These are phyloP conservation scores for Morella rubra DNA, from an alignment of 306 rosid genomes.

Conservation along the genomic window DNA sequence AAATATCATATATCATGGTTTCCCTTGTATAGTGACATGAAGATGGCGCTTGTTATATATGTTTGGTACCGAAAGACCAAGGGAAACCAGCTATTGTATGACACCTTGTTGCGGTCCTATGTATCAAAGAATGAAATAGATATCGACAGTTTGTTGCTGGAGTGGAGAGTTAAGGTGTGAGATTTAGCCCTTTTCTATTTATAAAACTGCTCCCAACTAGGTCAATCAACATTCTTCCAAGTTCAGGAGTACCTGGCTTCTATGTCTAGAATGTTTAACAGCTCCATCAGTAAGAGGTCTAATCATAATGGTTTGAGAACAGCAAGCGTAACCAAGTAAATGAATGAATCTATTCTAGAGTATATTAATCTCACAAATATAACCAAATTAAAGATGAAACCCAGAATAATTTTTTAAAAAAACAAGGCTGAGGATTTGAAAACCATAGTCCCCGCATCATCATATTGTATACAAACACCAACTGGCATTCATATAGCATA, in stretches of 20 bases:
- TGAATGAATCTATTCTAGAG: neutral
- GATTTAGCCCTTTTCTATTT: constrained; percentile 58
- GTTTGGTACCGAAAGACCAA: constrained; percentile 85
- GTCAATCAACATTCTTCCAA: constrained; percentile 64
- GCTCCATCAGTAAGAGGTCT: constrained; percentile 26
- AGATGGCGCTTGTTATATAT: constrained; percentile 63
- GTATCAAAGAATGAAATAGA: constrained; percentile 61
- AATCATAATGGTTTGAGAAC: constrained; percentile 30
- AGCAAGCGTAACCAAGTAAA: neutral
- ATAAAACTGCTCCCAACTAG: constrained; percentile 56
- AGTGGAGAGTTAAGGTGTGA: constrained; percentile 64
- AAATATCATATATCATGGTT: constrained; percentile 33
- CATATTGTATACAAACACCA: neutral
- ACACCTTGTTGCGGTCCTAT: constrained; percentile 53
- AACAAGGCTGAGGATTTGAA: neutral
- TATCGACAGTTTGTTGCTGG: constrained; percentile 57
- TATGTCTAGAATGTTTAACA: constrained; percentile 41
- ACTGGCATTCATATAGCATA: neutral
- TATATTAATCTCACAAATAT: neutral
- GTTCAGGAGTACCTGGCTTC: constrained; percentile 51
- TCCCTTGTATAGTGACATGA: constrained; percentile 86
- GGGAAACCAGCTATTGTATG: constrained; percentile 66
- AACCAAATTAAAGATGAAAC: neutral
- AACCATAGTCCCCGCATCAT: neutral
- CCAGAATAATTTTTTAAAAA: no score